phyloP scores from a whole-genome alignment of 306 rosid species.

The Lotus japonicus region DNA sequence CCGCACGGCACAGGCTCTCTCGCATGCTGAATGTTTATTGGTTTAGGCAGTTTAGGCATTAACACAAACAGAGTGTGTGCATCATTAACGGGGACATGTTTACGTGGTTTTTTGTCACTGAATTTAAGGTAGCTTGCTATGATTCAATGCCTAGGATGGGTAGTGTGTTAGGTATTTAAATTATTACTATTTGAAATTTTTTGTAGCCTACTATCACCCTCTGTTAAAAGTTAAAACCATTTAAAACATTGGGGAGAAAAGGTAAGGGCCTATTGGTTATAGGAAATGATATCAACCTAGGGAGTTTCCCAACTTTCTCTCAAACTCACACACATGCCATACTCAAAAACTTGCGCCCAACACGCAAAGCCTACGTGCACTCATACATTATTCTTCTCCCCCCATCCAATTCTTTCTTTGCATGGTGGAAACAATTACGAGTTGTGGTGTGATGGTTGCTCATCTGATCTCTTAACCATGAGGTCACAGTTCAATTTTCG shows the following conservation, averaged over 20 bases:
- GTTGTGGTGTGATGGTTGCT: too few species aligned
- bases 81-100: too few species aligned
- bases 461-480: too few species aligned
- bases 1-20: constrained; percentile 23
- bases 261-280: constrained; percentile 27
- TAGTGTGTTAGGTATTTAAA: constrained; percentile 21
- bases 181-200: constrained; percentile 25
- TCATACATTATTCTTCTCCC: constrained; percentile 52
- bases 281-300: constrained; percentile 70
- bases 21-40: not conserved
- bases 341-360: constrained; percentile 59
- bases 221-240: constrained; percentile 23
- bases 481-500: too few species aligned
- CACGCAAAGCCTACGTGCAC: constrained; percentile 89
- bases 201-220: not conserved
- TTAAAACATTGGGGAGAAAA: constrained; percentile 30
- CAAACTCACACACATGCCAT: constrained; percentile 31
- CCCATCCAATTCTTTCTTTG: constrained; percentile 17
- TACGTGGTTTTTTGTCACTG: too few species aligned
- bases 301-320: constrained; percentile 32
- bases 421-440: not conserved
- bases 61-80: too few species aligned
- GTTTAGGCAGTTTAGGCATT: too few species aligned
- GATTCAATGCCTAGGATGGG: not conserved
- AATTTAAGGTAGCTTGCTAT: too few species aligned